Evolutionary conservation across 306 rosid species (phyloP), one percentile per base, ranked within the genome.

Genomic region (Quercus gilva): DNA sequence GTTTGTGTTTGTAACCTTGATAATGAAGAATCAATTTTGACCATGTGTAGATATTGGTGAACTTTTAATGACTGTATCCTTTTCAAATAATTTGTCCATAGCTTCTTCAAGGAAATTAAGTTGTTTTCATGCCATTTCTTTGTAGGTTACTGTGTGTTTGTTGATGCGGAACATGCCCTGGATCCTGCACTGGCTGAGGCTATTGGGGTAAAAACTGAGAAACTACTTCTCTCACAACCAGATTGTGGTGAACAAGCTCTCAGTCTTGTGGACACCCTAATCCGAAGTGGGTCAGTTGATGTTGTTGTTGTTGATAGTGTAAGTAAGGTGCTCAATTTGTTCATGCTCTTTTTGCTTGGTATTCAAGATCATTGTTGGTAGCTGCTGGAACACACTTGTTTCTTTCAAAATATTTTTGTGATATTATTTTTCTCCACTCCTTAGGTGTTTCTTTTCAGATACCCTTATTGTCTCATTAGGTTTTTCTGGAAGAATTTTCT

Each of bases 261-360:
- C 51, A 91, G 97, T 76, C 97, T 94, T 35, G 99, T 91, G 45
- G 97, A 94, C 77, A 94, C 94, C 73, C 84, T 92, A 73, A 86
- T 92, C 65, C 91, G 97, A 26, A 92, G 99, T 86, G 93, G 99
- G 80, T 92, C 99, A 55, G 89, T 92, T 81, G 99, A 94, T 81
- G 99, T 94, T 59, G 83, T 95, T 86, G 99, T 94, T 85, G 93
- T 94, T 78, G 97, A 91, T 84, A 94, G 97, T 85, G 98, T 94
- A 86, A 78, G 99, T 84, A 58, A 63, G 82, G 77, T 85, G 79
- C 80, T 70, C 67, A 52, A 76, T 68, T 53, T 31, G 10, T 55
- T 58, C 55, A 6, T 64, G 5, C 60, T 26, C 12, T 69, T 43
- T 61, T 73, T 65, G 65, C 29, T 57, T 76, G 73, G 77, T 59